Base-by-base conservation (phyloP, 352 stramenopile genomes). In the Phytophthora hybrid region DNA sequence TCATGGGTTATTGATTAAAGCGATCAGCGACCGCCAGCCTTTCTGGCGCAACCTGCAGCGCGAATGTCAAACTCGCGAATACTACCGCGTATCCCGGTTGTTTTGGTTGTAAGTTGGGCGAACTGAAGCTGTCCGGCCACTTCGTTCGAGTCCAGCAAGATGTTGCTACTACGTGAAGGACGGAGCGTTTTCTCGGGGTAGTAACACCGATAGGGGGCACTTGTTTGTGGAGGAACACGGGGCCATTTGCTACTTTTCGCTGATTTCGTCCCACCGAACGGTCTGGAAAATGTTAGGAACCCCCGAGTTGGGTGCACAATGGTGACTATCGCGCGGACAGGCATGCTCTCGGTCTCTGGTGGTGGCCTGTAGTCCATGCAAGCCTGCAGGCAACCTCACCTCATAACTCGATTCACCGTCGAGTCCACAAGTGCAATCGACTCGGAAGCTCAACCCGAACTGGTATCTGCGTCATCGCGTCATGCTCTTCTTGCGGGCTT, bases 221-320 rank as follows among this genome's bases (percentile, higher is more conserved):
- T 31, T 41, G 19, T 72, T 68, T 68, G 23, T 57, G 39, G 56
- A 39, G 62, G 19, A 71, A 59, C 69, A 44, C 21, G 61, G 31
- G 39, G 21, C 54, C 61, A 41, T 47, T 64, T 34, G 54, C 32
- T 18, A 44, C 56, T 52, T 66, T 47, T 18, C 18, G 53, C 44
- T 76, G 69, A 71, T 71, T 71, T 66, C 69, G 69, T 66, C 62
- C 39, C 61, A 62, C 57, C 69, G 68, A 74, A 55, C 44, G n/a
- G 61, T 51, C 34, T 66, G 16, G 11, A 55, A 56, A 59, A 51
- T 69, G 62, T 60, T 31, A 37, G 46, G 37, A 74, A 60, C 19
- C 59, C 62, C 26, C 31, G n/a, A 76, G 5, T 5, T 71, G 69
- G 69, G 62, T 71, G 61, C 62, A 63, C 26, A 58, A 11, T 8